Evolutionary conservation across 2,329 filamentous ascomycete genomes (phyloP), one percentile per base, ranked within the genome.

Genomic region (Metarhizium rileyi): DNA sequence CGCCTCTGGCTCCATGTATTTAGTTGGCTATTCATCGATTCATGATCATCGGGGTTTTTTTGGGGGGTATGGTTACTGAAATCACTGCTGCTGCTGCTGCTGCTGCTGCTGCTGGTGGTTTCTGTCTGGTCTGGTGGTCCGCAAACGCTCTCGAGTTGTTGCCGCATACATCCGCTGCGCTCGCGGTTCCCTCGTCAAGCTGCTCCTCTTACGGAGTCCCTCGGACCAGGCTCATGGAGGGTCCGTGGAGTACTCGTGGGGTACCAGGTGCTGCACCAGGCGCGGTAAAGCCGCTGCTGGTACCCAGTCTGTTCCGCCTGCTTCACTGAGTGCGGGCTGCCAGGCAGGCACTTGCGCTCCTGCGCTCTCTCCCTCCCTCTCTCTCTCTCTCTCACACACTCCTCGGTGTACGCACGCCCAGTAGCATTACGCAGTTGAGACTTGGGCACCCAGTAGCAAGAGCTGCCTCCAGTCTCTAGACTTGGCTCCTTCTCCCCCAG

Each of bases 401-500:
- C n/a, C n/a, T n/a, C n/a, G n/a, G 12, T 9, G 27, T 28, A 33
- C 30, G 16, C 9, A 16, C 30, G 30, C 30, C 30, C 30, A 33
- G 30, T 33, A 33, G 30, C 16, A 38, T 14, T n/a, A 16, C 33
- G 16, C 33, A 8, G 36, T 40, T 40, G 36, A 40, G 36, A 42
- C 38, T 38, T 26, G 28, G 43, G 44, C 44, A 28, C 41, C 38
- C 44, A 38, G 46, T 47, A 47, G 28, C 7, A 30, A 12, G 7
- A 30, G 33, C 33, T 49, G 38, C 45, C 38, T 43, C 28, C 43
- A n/a, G n/a, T n/a, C n/a, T n/a, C n/a, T n/a, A n/a, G n/a, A n/a
- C n/a, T n/a, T n/a, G n/a, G n/a, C n/a, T n/a, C n/a, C n/a, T n/a
- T n/a, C n/a, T n/a, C n/a, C n/a, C n/a, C n/a, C n/a, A n/a, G n/a